These are phyloP conservation scores for Aquanectria penicillioides DNA, from an alignment of 2,329 filamentous ascomycete species.

Conservation along the genomic window DNA sequence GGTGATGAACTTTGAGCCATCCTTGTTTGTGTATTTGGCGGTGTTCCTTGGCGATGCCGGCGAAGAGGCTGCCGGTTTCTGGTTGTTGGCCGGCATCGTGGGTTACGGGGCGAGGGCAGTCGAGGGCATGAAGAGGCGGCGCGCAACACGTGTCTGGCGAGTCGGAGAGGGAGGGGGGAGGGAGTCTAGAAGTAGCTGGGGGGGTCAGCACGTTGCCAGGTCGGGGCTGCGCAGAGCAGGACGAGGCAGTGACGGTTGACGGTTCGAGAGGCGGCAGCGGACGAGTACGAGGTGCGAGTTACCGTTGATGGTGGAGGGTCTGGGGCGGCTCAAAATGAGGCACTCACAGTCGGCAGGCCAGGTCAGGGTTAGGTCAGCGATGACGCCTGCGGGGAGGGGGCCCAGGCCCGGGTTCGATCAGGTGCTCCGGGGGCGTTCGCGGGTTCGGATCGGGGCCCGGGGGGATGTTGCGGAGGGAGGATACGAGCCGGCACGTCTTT, in stretches of 20 bases:
- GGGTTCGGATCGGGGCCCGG: conserved; percentile 20
- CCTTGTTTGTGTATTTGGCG: conserved; percentile 73
- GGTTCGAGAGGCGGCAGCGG: conserved; percentile 33
- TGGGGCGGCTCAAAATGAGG: conserved; percentile 49
- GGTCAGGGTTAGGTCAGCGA: conserved; percentile 52
- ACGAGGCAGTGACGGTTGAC: conserved; percentile 23
- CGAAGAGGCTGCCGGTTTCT: conserved; percentile 58
- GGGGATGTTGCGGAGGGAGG: conserved; percentile 22
- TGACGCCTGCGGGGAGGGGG: conserved; percentile 47
- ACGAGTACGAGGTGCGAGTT: conserved; percentile 26
- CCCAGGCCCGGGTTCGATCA: conserved; percentile 29
- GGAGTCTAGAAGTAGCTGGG: conserved; percentile 31
- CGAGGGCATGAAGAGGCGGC: conserved; percentile 54
- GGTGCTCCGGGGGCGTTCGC: conserved; percentile 26
- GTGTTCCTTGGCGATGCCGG: conserved; percentile 64
- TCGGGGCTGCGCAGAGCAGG: conserved; percentile 32
- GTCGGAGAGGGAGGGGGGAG: conserved; percentile 29
- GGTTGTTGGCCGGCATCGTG: conserved; percentile 64
- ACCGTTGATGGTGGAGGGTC: conserved; percentile 41
- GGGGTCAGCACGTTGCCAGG: conserved; percentile 34
- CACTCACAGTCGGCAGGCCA: conserved; percentile 46
- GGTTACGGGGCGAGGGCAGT: conserved; percentile 46
- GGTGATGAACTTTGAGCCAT: conserved; percentile 76
- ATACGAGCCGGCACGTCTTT: conserved; percentile 30
- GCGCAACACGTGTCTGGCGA: conserved; percentile 44